A percentile compares a stretch with the other conserved stretches of the same genome.
These are phyloP conservation scores for Lodderomyces jiufengensis DNA, from an alignment of 1,139 yeast species.

Conservation along the genomic window DNA sequence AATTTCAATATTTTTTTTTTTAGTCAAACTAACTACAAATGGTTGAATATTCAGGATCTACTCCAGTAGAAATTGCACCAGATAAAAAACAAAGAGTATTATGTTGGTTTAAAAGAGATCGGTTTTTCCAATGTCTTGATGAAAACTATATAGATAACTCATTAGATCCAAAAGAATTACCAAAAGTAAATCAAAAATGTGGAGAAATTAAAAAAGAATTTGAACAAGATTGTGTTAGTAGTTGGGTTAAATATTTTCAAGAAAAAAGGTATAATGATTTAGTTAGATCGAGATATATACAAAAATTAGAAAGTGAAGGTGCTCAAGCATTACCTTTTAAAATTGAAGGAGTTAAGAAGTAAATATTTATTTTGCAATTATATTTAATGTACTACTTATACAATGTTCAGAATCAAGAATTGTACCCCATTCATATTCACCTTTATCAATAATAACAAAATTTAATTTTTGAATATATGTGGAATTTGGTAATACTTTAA, in stretches of 20 bases:
- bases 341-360: slow-evolving; percentile 21
- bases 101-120: slow-evolving; percentile 47
- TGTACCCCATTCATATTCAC: slow-evolving; percentile 79
- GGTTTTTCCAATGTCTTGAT: slow-evolving; percentile 39
- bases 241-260: slow-evolving; percentile 47
- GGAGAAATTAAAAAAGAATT: slow-evolving; percentile 34
- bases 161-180: slow-evolving; percentile 34
- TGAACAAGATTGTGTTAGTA: slow-evolving; percentile 40
- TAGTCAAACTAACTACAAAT: too few species aligned
- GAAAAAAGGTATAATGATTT: slow-evolving; percentile 45
- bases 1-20: too few species aligned
- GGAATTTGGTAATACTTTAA: slow-evolving; percentile 41
- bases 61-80: slow-evolving; percentile 34
- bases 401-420: slow-evolving; percentile 47
- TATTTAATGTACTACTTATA: slow-evolving; percentile 26
- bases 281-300: slow-evolving; percentile 39
- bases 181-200: slow-evolving; percentile 33
- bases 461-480: slow-evolving; percentile 43
- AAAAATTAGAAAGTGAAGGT: slow-evolving; percentile 44
- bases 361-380: slow-evolving; percentile 23
- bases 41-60: slow-evolving; percentile 9
- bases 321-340: slow-evolving; percentile 48
- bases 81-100: slow-evolving; percentile 36
- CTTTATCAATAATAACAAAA: slow-evolving; percentile 60
- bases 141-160: slow-evolving; percentile 43